Evolutionary conservation across 1,284 basidiomycete genomes (phyloP), one percentile per base, ranked within the genome.

Genomic region (Apiotrichum siamense): DNA sequence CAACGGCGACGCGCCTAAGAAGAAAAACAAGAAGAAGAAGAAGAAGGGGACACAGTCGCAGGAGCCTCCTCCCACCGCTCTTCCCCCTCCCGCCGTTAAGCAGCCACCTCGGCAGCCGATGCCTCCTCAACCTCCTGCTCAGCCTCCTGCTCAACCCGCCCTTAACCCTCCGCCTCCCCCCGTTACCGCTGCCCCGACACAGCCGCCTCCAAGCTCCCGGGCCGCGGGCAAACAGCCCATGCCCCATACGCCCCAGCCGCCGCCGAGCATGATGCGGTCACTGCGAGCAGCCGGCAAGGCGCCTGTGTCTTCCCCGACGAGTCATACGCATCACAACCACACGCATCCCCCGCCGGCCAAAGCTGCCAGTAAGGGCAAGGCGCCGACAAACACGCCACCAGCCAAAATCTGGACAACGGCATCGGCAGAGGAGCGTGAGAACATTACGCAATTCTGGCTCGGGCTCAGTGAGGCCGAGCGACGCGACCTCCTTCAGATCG

Each of bases 371-470:
- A 71, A 70, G 51, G 33, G 33, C 47, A 72, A 72, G 57, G 63
- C 68, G 2, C 59, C 65, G 4, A 61, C 63, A 3, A 60, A 54
- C 10, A 39, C 57, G 13, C 57, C 56, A 46, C 68, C 75, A 12
- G 76, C 78, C 57, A 76, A 79, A 58, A 81, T 91, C 64, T 91
- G 91, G 86, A 88, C 85, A 66, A 92, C 88, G 55, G 88, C 83
- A 68, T 86, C 87, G 39, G 82, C 81, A 11, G 88, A 96, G 72
- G 94, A 98, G 75, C 83, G 96, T 25, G 92, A 97, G 72, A 83
- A 88, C 60, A 97, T 98, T 75, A 92, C 93, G 71, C 87, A 92
- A 67, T 98, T 97, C 76, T 98, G 94, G 94, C 82, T 97, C 24
- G 84, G 81, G 7, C 80, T 98, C 11, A 82, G 82, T 42, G 89